A percentile compares a stretch with the other conserved stretches of the same genome.
These are phyloP conservation scores for Pseudogymnoascus sp. DNA, from an alignment of 2,329 filamentous ascomycete species.

Conservation along the genomic window DNA sequence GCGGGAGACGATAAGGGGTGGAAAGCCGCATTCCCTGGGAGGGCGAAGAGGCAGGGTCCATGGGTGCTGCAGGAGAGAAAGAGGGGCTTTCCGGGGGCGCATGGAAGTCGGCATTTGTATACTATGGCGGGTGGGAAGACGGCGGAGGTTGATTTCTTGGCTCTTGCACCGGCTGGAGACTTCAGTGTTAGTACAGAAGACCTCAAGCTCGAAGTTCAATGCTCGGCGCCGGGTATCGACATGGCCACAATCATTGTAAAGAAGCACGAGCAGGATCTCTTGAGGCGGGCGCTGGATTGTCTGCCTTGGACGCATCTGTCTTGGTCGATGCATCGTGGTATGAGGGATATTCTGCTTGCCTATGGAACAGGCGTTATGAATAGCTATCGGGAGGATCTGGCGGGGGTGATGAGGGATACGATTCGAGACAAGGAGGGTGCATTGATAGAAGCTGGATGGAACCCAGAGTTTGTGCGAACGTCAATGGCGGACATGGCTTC, in stretches of 20 bases:
- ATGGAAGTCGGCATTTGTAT: constrained; percentile 27
- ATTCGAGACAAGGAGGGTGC: constrained; percentile 12
- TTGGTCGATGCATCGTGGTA: constrained; percentile 30
- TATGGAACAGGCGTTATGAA: constrained; percentile 26
- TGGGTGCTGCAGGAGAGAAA: constrained; percentile 16
- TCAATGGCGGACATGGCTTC: constrained; percentile 27
- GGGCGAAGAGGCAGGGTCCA: constrained; percentile 12
- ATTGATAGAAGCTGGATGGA: constrained; percentile 26
- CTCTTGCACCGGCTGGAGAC: constrained; percentile 1
- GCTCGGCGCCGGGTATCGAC: constrained; percentile 14
- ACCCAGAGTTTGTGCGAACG: constrained; percentile 21
- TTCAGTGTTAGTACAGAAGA: neutral
- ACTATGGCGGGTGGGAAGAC: constrained; percentile 29
- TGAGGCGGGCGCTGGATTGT: constrained; percentile 25
- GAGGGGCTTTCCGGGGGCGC: constrained; percentile 28
- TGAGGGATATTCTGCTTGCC: constrained; percentile 28
- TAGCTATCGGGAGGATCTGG: constrained; percentile 20
- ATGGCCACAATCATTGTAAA: constrained; percentile 17
- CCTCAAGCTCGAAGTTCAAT: constrained; percentile 19
- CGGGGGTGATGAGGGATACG: constrained; percentile 14
- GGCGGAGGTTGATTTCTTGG: constrained; percentile 29
- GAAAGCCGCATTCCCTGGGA: constrained; percentile 21
- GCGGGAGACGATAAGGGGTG: constrained; percentile 14
- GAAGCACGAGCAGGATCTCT: constrained; percentile 17
- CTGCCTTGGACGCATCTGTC: constrained; percentile 30